Conservation (phyloP, 768 basidiomycete species). For the Lactarius pseudohatsudake region DNA sequence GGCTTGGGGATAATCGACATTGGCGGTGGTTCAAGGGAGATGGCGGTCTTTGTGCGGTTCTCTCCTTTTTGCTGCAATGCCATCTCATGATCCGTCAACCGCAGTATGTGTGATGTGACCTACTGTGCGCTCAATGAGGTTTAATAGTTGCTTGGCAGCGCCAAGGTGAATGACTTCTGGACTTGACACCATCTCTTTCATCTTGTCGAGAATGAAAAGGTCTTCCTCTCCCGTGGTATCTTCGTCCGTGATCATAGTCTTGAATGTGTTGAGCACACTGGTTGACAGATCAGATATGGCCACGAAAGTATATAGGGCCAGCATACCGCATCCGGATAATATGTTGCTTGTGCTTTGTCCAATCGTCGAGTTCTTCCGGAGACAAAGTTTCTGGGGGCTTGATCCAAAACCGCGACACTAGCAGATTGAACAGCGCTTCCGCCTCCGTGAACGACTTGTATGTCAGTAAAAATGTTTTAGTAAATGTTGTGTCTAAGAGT, state of each 20-base stretch:
- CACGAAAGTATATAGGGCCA: not conserved
- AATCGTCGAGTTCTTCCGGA: conserved; percentile 64
- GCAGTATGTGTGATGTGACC: conserved; percentile 36
- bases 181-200: conserved; percentile 74
- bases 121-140: conserved; percentile 78
- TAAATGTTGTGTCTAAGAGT: conserved; percentile 70
- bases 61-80: conserved; percentile 52
- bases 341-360: conserved; percentile 84
- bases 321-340: conserved; percentile 80
- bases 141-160: conserved; percentile 73
- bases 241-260: conserved; percentile 83
- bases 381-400: conserved; percentile 67
- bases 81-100: conserved; percentile 6
- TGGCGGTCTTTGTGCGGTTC: conserved; percentile 55
- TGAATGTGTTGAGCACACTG: conserved; percentile 89
- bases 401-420: conserved; percentile 78
- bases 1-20: conserved; percentile 72
- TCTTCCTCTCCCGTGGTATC: conserved; percentile 87
- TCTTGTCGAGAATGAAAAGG: conserved; percentile 71
- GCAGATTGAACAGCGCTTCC: conserved; percentile 77
- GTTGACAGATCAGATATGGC: conserved; percentile 11
- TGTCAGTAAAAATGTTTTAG: conserved; percentile 90
- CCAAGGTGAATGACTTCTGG: conserved; percentile 62
- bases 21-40: conserved; percentile 62
- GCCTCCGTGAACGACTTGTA: conserved; percentile 92